These are phyloP conservation scores for Aphanomyces astaci DNA, from an alignment of 352 stramenopile genomes.

Conservation along the genomic window DNA sequence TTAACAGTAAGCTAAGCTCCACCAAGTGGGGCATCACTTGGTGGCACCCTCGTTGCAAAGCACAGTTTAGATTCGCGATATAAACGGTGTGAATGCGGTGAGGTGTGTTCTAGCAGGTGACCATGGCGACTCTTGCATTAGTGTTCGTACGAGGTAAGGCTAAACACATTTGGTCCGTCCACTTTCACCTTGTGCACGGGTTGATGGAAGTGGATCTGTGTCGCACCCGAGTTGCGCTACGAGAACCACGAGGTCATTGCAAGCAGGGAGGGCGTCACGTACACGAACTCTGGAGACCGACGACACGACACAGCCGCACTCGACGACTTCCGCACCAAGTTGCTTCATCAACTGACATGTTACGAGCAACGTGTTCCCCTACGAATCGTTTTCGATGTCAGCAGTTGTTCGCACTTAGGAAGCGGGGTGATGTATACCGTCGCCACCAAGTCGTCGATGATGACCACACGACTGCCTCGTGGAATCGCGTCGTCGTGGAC, in stretches of 20 bases:
- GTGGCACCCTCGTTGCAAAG: too few relatives aligned
- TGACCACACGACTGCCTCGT: slow-evolving; percentile 52
- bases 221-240: slow-evolving; percentile 1
- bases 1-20: too few relatives aligned
- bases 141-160: slow-evolving; percentile 16
- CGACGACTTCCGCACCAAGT: slow-evolving; percentile 58
- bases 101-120: too few relatives aligned
- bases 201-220: slow-evolving; percentile 12
- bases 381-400: neutral
- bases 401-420: neutral
- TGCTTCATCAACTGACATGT: slow-evolving; percentile 68
- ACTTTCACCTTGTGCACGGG: slow-evolving; percentile 18
- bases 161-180: slow-evolving; percentile 17
- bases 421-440: slow-evolving; percentile 36
- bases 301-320: slow-evolving; percentile 58
- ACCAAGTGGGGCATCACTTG: too few relatives aligned
- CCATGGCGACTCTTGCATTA: too few relatives aligned
- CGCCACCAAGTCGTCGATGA: slow-evolving; percentile 74
- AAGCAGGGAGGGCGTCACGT: neutral
- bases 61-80: too few relatives aligned
- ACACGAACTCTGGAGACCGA: slow-evolving; percentile 18
- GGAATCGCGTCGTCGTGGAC: slow-evolving; percentile 77
- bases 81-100: too few relatives aligned
- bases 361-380: slow-evolving; percentile 76
- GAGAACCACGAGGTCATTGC: neutral